phyloP scores from a whole-genome alignment of 495 filamentous ascomycete genomes.

The Penicillium antarcticum region DNA sequence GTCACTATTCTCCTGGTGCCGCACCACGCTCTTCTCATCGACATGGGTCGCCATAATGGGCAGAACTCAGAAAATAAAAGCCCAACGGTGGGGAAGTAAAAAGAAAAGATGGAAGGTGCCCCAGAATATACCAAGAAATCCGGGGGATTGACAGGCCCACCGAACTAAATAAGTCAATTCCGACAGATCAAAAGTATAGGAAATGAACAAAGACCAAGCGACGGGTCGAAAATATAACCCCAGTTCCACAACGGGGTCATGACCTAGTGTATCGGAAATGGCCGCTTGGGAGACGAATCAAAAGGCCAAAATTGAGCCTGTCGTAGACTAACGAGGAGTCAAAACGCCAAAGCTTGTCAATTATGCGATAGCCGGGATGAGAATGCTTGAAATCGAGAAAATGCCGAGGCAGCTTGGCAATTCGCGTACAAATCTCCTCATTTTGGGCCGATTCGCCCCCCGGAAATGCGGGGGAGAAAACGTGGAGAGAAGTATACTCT shows the following conservation, averaged over 20 bases:
- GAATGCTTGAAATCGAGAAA: conserved; percentile 17
- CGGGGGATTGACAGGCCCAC: neutral
- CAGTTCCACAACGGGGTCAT: neutral
- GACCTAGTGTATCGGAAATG: conserved; percentile 1
- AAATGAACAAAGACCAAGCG: neutral
- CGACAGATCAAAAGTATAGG: neutral
- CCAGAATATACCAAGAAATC: neutral
- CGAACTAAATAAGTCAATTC: neutral
- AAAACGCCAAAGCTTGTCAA: neutral
- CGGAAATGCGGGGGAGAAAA: conserved; percentile 27
- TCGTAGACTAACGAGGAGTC: neutral
- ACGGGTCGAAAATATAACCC: neutral
- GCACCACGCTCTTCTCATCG: conserved; percentile 25
- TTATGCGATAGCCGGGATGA: conserved; percentile 25
- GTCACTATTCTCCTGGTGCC: conserved; percentile 13
- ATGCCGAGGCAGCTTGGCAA: conserved; percentile 28
- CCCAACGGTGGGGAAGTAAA: neutral
- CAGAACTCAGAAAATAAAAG: neutral
- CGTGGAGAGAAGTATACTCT: conserved; percentile 18
- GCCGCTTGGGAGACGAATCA: conserved; percentile 8
- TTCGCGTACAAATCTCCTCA: neutral
- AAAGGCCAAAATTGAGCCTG: neutral
- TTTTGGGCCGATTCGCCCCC: neutral
- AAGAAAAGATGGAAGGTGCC: neutral
- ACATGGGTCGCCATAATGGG: conserved; percentile 15